Conservation (phyloP, 306 rosid species). For the Alnus rubra region DNA sequence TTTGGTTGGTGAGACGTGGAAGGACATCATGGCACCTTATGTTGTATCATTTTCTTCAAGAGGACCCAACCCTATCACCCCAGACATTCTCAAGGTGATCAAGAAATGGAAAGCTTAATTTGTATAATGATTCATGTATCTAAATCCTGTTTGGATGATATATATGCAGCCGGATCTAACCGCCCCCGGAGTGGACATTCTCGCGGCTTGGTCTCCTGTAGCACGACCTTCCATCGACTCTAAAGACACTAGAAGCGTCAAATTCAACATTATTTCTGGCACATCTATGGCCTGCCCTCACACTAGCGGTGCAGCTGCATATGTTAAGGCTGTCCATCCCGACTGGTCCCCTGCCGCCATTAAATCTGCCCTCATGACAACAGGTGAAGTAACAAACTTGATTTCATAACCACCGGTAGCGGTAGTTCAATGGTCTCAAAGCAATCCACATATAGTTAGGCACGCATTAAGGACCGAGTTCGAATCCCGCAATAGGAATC, state of each 20-base stretch:
- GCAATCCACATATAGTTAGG: too few species aligned
- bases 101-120: neutral
- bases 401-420: too few species aligned
- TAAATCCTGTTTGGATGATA: too few species aligned
- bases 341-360: constrained; percentile 40
- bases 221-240: constrained; percentile 9
- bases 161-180: constrained; percentile 32
- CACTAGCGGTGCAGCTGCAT: constrained; percentile 33
- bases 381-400: constrained; percentile 13
- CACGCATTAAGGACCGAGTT: too few species aligned
- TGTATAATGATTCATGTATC: neutral
- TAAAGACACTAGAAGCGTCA: constrained; percentile 17
- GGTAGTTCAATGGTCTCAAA: too few species aligned
- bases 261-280: constrained; percentile 28
- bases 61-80: constrained; percentile 35
- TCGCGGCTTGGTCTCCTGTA: constrained; percentile 40
- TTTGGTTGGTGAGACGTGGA: constrained; percentile 15
- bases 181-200: constrained; percentile 38
- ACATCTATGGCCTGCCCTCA: constrained; percentile 43
- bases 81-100: constrained; percentile 36
- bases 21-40: constrained; percentile 28
- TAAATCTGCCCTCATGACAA: constrained; percentile 39
- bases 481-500: too few species aligned
- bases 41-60: constrained; percentile 35
- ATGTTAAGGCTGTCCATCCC: constrained; percentile 37